Evolutionary conservation across 2,329 filamentous ascomycete species (phyloP).

Genomic region (Venturia carpophila): DNA sequence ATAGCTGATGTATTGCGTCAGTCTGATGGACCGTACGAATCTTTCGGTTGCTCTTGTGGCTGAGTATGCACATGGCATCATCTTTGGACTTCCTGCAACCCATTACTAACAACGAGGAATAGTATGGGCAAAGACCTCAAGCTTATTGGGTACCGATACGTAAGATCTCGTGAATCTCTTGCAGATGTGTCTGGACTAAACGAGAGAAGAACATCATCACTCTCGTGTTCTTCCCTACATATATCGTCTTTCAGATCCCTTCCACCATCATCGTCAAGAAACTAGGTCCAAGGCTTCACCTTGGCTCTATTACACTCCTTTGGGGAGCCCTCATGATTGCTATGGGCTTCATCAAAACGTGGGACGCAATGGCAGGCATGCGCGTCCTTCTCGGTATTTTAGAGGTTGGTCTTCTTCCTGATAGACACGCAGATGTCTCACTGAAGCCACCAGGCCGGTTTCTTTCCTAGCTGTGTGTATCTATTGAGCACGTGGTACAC

Average conservation of each 20-base stretch:
- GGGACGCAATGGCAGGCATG: conserved; percentile 30
- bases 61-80: conserved; percentile 34
- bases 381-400: conserved; percentile 34
- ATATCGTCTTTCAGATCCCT: conserved; percentile 36
- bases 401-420: conserved; percentile 25
- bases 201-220: conserved; percentile 50
- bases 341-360: conserved; percentile 34
- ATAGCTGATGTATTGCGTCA: conserved; percentile 63
- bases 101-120: conserved; percentile 16
- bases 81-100: conserved; percentile 23
- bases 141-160: conserved; percentile 30
- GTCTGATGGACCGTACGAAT: conserved; percentile 73
- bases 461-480: conserved; percentile 38
- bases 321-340: conserved; percentile 41
- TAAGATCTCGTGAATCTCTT: conserved; percentile 16
- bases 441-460: conserved; percentile 24
- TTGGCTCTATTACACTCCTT: conserved; percentile 29
- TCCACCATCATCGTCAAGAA: conserved; percentile 35
- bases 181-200: conserved; percentile 22
- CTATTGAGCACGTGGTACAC: conserved; percentile 39
- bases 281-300: conserved; percentile 33
- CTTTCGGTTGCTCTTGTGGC: conserved; percentile 64
- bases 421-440: neutral
- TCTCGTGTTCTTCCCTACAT: conserved; percentile 39
- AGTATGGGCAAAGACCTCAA: conserved; percentile 34